phyloP scores from a whole-genome alignment of 225 moss, liverwort and hornwort genomes.

The Neckera pumila region DNA sequence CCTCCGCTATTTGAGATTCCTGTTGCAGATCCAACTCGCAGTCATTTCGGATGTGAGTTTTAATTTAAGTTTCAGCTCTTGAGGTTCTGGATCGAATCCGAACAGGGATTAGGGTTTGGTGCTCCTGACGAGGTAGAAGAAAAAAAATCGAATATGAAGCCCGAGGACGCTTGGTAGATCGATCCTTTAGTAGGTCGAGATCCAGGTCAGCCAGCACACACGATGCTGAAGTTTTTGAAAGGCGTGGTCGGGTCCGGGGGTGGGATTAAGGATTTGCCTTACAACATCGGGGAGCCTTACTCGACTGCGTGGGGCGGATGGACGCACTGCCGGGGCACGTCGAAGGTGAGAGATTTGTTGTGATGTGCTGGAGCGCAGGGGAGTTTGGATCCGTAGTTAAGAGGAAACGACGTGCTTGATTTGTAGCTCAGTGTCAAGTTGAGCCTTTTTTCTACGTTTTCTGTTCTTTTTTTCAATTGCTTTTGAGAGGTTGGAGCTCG shows the following conservation, averaged over 20 bases:
- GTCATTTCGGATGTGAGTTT: not conserved
- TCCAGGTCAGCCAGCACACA: not conserved
- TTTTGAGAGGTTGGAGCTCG: not conserved
- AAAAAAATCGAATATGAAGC: not conserved
- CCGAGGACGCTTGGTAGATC: not conserved
- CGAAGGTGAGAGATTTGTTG: constrained; percentile 30
- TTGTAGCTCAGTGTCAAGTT: not conserved
- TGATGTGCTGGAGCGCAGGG: not conserved
- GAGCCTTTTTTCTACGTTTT: not conserved
- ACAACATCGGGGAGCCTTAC: constrained; percentile 79
- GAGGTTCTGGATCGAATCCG: not conserved
- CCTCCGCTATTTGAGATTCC: not conserved
- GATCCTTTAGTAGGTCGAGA: not conserved
- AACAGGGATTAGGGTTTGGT: constrained; percentile 6
- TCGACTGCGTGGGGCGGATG: constrained; percentile 88
- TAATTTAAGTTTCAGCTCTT: too few species aligned
- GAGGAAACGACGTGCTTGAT: not conserved
- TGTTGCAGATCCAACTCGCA: not conserved
- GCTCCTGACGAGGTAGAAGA: not conserved
- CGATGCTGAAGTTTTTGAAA: constrained; percentile 91
- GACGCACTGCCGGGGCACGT: constrained; percentile 79
- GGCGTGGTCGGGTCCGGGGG: constrained; percentile 93
- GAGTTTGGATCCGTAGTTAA: not conserved
- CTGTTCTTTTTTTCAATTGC: not conserved
- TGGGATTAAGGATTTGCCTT: constrained; percentile 90